A percentile compares a stretch with the other conserved stretches of the same genome.
Evolutionary conservation across 805 yeast species (phyloP).

Genomic region (Lipomyces kockii): DNA sequence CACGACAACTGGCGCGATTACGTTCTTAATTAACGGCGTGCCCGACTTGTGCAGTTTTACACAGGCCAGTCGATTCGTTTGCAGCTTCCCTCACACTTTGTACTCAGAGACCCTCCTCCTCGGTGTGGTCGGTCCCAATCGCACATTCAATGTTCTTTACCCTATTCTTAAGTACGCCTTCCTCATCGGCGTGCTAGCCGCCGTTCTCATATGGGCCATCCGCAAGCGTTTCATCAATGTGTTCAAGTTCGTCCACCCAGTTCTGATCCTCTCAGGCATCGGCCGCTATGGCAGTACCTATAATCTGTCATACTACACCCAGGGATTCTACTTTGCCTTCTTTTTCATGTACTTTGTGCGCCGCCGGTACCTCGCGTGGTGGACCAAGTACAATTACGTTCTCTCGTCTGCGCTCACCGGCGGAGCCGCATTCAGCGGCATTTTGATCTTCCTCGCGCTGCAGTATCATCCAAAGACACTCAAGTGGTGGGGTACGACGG

Average conservation of each 20-base stretch:
- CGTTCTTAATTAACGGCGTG: conserved; percentile 49
- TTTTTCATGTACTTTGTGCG: conserved; percentile 62
- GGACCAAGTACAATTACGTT: conserved; percentile 74
- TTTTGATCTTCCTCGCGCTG: conserved; percentile 59
- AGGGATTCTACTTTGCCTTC: conserved; percentile 53
- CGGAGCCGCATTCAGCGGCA: conserved; percentile 66
- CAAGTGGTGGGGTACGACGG: conserved; percentile 65
- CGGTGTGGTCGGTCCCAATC: conserved; percentile 40
- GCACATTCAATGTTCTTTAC: conserved; percentile 37
- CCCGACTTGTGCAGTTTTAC: conserved; percentile 37
- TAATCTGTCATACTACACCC: conserved; percentile 44
- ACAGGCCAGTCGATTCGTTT: conserved; percentile 37
- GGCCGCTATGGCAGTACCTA: conserved; percentile 28
- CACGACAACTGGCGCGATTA: conserved; percentile 54
- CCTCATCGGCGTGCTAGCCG: conserved; percentile 36
- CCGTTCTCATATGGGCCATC: conserved; percentile 28
- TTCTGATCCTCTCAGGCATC: conserved; percentile 37
- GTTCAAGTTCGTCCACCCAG: conserved; percentile 33
- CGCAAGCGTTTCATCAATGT: conserved; percentile 13
- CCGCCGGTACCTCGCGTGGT: conserved; percentile 64
- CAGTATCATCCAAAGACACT: conserved; percentile 48
- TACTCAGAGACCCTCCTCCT: conserved; percentile 39
- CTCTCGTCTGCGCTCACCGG: conserved; percentile 68
- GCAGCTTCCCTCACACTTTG: conserved; percentile 39
- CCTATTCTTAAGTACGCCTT: conserved; percentile 37